Conservation (phyloP, 176 grass and related monocot genomes). For the Musa schizocarpa region DNA sequence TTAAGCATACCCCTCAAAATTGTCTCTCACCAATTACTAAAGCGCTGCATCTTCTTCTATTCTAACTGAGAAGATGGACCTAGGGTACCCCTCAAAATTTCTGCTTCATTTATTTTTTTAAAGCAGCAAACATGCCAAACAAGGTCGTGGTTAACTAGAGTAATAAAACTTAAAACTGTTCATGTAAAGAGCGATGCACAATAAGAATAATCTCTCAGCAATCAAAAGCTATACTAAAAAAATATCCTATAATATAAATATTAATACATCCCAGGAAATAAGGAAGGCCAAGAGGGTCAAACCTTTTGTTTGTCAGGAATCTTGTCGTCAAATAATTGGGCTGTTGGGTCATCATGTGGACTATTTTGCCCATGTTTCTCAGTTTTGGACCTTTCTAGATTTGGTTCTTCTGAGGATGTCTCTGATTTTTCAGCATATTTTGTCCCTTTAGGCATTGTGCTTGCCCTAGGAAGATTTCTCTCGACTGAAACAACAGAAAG, state of each 20-base stretch:
- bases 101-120: too few species aligned
- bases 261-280: neutral
- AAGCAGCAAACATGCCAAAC: too few species aligned
- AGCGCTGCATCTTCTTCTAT: too few species aligned
- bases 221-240: neutral
- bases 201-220: neutral
- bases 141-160: too few species aligned
- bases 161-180: too few species aligned
- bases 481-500: conserved; percentile 20
- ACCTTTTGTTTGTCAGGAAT: conserved; percentile 78
- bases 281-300: neutral
- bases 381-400: conserved; percentile 50
- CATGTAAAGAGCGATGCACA: too few species aligned
- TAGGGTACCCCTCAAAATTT: too few species aligned
- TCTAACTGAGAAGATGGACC: too few species aligned
- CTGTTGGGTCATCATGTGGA: conserved; percentile 40
- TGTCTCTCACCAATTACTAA: too few species aligned
- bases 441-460: conserved; percentile 46
- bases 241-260: neutral
- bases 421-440: conserved; percentile 41
- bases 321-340: conserved; percentile 64
- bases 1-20: too few species aligned
- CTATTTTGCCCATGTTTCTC: conserved; percentile 42
- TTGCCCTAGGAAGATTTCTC: conserved; percentile 42
- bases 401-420: conserved; percentile 30